These are phyloP conservation scores for Carex myosuroides DNA, from an alignment of 176 grass and related monocot species.

Conservation along the genomic window DNA sequence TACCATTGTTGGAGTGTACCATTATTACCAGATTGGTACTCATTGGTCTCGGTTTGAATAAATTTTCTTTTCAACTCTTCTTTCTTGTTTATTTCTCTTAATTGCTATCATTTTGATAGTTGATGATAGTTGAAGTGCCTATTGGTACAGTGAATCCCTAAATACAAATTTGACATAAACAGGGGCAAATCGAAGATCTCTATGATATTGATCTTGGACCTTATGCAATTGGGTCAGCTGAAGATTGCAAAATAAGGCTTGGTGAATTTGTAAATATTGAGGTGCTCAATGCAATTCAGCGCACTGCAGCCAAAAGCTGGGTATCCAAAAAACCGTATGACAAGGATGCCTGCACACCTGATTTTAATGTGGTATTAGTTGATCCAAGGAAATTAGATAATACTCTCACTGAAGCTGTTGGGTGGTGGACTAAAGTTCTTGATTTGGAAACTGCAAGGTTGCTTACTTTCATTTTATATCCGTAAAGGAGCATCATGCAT, in stretches of 20 bases:
- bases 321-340: constrained; percentile 46
- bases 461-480: neutral
- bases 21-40: neutral
- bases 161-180: neutral
- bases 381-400: constrained; percentile 51
- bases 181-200: constrained; percentile 81
- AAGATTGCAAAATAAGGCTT: constrained; percentile 60
- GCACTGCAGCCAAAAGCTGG: constrained; percentile 38
- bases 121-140: neutral
- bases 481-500: neutral
- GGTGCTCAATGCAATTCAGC: constrained; percentile 64
- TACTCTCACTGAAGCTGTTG: constrained; percentile 38
- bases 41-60: neutral
- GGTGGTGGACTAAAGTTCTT: constrained; percentile 52
- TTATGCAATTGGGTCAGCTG: constrained; percentile 40
- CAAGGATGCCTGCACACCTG: constrained; percentile 59
- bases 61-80: neutral
- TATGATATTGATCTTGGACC: constrained; percentile 44
- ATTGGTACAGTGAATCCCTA: neutral
- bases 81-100: constrained; percentile 2
- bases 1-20: neutral
- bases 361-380: constrained; percentile 57
- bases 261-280: constrained; percentile 64
- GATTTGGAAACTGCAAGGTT: constrained; percentile 47
- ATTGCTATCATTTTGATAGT: neutral